Evolutionary conservation across 2,329 filamentous ascomycete species (phyloP).

Genomic region (Penicillium nordicum): DNA sequence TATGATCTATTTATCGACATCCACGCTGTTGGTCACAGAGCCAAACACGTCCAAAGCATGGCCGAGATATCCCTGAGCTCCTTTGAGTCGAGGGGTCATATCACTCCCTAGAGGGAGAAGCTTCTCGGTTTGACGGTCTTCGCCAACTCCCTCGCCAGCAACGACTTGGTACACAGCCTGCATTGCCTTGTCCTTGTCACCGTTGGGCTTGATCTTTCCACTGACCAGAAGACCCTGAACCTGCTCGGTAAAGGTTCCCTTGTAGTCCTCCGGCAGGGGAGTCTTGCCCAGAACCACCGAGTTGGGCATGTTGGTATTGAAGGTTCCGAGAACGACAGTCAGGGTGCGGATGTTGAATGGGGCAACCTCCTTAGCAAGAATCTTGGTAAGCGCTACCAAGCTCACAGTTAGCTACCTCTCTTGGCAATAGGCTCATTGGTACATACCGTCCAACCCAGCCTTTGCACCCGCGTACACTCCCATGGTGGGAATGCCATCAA

Average conservation of each 20-base stretch:
- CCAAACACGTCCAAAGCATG: neutral
- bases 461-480: conserved; percentile 29
- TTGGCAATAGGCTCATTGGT: neutral
- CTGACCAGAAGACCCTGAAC: neutral
- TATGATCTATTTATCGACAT: neutral
- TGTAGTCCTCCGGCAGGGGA: neutral
- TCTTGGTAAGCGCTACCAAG: neutral
- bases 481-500: conserved; percentile 20
- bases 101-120: neutral
- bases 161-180: neutral
- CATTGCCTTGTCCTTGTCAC: neutral
- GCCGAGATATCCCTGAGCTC: neutral
- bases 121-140: neutral
- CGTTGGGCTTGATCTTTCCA: neutral
- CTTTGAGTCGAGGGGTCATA: neutral
- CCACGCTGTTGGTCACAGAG: neutral
- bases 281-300: neutral
- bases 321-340: neutral
- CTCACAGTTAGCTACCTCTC: neutral
- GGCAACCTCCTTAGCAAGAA: neutral
- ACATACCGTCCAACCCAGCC: conserved; percentile 28
- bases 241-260: neutral
- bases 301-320: neutral
- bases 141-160: neutral
- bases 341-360: neutral